Base-by-base conservation (phyloP, 352 stramenopile genomes). In the Sclerospora graminicola region DNA sequence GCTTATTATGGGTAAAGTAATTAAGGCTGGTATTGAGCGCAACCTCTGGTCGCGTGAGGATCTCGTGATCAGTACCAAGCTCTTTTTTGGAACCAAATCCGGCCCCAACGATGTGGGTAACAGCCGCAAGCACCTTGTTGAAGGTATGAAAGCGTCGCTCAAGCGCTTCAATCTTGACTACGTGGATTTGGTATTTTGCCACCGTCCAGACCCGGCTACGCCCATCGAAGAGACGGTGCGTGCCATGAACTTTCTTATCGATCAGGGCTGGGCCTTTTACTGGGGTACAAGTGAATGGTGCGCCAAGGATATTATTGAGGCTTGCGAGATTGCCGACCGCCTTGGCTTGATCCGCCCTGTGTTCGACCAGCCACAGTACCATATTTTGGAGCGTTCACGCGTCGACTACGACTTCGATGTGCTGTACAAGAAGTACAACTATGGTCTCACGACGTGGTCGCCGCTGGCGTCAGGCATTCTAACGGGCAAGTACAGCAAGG, bases 401-500 rank as follows among this genome's bases (percentile, higher is more conserved):
- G 68, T 89, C 16, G 77, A 87, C 29, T 81, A 72, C 37, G 65
- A 89, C 53, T 89, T 78, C 41, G 57, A 76, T 27, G 49, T 87
- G 44, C 27, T 65, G 27, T 89, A 84, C 63, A 70, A 76, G 48
- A 72, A 72, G 31, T 85, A 83, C 60, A 82, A 82, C 38, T 69
- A 82, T 43, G 80, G 75, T 8, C 54, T 82, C 18, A 90, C 75
- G 2, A 85, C 66, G 20, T 92, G 73, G 70, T 85, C 66, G 29
- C 72, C 78, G 9, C 51, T 92, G 5, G 69, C 69, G 1, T 80
- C 61, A 8, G 81, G 81, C 19, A 45, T 90, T 8, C 48, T 92
- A 2, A 87, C 81, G 23, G 76, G 76, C 33, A 90, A 90, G 48
- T 90, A 90, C 76, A 83, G 63, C 50, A 73, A 73, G n/a, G 71